Evolutionary conservation across 2,329 filamentous ascomycete species (phyloP).

Genomic region (Fusarium heterosporum): DNA sequence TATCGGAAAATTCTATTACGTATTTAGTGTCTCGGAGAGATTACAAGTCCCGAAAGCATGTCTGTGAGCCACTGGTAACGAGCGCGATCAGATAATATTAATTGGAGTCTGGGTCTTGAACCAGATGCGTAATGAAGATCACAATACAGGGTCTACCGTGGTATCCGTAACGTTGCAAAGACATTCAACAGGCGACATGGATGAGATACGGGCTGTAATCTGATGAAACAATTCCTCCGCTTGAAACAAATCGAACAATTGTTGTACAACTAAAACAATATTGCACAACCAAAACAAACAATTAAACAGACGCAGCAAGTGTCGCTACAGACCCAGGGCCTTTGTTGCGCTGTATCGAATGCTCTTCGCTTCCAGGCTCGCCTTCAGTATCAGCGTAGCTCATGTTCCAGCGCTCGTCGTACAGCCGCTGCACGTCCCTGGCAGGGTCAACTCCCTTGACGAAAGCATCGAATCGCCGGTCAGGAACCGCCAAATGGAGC

Average conservation of each 20-base stretch:
- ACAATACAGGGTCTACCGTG: conserved; percentile 14
- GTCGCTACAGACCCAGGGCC: conserved; percentile 18
- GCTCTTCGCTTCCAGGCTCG: conserved; percentile 19
- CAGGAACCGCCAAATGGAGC: conserved; percentile 50
- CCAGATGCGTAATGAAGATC: conserved; percentile 2
- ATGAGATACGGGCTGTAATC: background rate
- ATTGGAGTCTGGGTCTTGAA: background rate
- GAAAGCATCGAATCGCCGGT: conserved; percentile 46
- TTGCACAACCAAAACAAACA: background rate
- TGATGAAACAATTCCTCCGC: no score
- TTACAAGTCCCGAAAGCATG: background rate
- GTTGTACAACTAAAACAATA: background rate
- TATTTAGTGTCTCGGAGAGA: conserved; percentile 14
- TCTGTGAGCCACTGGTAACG: background rate
- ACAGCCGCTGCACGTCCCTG: conserved; percentile 46
- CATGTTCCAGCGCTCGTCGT: conserved; percentile 51
- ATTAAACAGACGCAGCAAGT: conserved; percentile 29
- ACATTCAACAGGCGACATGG: background rate
- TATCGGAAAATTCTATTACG: conserved; percentile 3
- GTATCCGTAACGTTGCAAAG: background rate
- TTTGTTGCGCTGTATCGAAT: conserved; percentile 23
- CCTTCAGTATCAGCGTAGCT: conserved; percentile 34
- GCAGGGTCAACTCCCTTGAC: conserved; percentile 43
- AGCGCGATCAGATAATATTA: background rate
- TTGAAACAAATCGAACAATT: background rate